phyloP scores from a whole-genome alignment of 352 stramenopile species.

The Globisporangium recalcitrans region DNA sequence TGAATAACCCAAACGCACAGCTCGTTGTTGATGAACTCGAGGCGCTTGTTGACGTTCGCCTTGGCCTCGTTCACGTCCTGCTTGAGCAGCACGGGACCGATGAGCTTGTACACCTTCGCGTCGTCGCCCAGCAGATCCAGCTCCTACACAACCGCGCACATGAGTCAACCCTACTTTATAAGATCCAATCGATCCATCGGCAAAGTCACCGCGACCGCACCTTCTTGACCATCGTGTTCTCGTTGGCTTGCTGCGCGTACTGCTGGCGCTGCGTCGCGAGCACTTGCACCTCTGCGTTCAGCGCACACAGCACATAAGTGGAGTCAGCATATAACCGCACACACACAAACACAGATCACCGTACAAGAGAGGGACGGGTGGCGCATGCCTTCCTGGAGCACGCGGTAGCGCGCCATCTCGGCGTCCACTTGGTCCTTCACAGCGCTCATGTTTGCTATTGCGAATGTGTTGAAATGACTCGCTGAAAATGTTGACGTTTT shows the following conservation, averaged over 20 bases:
- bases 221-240: conserved; percentile 96
- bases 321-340: neutral
- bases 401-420: conserved; percentile 88
- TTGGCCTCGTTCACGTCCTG: conserved; percentile 93
- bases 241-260: conserved; percentile 90
- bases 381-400: conserved; percentile 85
- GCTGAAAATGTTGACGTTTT: no score
- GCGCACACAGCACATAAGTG: neutral
- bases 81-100: conserved; percentile 93
- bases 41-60: conserved; percentile 92
- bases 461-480: conserved; percentile 9
- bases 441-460: conserved; percentile 22
- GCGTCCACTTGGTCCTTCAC: conserved; percentile 80
- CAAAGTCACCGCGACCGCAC: conserved; percentile 5
- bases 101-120: conserved; percentile 92
- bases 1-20: conserved; percentile 58
- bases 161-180: neutral
- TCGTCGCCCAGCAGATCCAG: conserved; percentile 84
- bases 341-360: neutral
- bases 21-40: conserved; percentile 96
- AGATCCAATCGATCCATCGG: neutral
- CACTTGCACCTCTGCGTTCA: conserved; percentile 63
- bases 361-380: neutral
- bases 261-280: conserved; percentile 85
- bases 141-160: conserved; percentile 32